phyloP scores from a whole-genome alignment of 345 rosid genomes.

The Hypericum androsaemum region DNA sequence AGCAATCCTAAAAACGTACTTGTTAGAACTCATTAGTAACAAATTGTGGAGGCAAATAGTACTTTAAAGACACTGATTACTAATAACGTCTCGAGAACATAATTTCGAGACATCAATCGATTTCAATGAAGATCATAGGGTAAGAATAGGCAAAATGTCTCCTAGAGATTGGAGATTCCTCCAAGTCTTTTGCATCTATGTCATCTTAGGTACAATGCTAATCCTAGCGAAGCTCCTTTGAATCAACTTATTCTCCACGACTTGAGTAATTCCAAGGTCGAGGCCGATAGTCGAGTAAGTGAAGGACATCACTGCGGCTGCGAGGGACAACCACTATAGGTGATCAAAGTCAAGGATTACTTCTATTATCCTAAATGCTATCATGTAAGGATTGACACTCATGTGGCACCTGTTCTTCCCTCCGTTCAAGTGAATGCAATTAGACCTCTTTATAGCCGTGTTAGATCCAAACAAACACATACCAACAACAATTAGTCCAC shows the following conservation, averaged over 20 bases:
- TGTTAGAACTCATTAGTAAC: too few species aligned
- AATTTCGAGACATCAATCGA: too few species aligned
- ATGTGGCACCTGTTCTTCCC: slow-evolving; percentile 1
- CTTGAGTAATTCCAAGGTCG: not conserved
- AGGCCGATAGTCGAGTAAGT: slow-evolving; percentile 1
- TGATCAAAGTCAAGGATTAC: not conserved
- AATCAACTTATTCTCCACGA: not conserved
- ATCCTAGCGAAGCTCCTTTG: not conserved
- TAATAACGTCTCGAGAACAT: too few species aligned
- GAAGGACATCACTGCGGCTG: not conserved
- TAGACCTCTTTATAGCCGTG: not conserved
- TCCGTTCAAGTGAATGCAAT: not conserved
- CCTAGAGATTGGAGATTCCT: not conserved
- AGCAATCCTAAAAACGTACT: too few species aligned
- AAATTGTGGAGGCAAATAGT: too few species aligned
- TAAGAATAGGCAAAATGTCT: not conserved
- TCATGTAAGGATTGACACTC: slow-evolving; percentile 1
- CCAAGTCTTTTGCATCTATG: not conserved
- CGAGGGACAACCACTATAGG: not conserved
- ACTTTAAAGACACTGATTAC: too few species aligned
- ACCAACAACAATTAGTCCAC: too few species aligned
- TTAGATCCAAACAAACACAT: too few species aligned
- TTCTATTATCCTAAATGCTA: not conserved
- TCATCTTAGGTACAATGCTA: not conserved
- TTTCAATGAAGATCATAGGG: not conserved